Percentiles rank a stretch among this genome's conserved stretches.
Conservation (phyloP, 257 asterid genomes). For the Plantago ovata region DNA sequence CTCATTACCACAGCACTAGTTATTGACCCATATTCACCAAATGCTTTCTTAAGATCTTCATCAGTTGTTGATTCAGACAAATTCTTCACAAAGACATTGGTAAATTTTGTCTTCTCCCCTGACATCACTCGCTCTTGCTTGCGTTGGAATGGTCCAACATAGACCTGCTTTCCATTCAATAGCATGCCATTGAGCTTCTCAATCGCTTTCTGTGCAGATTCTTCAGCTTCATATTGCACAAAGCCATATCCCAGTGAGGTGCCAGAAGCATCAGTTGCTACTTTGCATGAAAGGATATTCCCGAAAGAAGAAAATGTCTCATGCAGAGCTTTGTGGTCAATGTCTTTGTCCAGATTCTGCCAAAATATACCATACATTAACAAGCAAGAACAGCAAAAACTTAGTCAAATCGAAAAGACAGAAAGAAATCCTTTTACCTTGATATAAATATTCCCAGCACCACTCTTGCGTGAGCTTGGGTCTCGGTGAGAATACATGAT, state of each 20-base stretch:
- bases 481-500: conserved; percentile 85
- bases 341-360: conserved; percentile 88
- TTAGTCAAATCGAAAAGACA: background rate
- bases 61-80: conserved; percentile 68
- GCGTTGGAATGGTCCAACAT: conserved; percentile 79
- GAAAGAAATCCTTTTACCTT: conserved; percentile 44
- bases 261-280: conserved; percentile 67
- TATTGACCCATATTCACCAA: conserved; percentile 66
- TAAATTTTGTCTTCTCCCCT: conserved; percentile 57
- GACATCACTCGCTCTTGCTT: conserved; percentile 83
- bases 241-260: conserved; percentile 87
- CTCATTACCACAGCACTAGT: conserved; percentile 76
- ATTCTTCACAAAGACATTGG: conserved; percentile 84
- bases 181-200: conserved; percentile 87
- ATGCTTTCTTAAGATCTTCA: conserved; percentile 58
- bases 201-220: conserved; percentile 80
- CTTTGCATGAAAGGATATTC: conserved; percentile 75
- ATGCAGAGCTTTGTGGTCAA: conserved; percentile 85
- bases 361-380: conserved; percentile 4
- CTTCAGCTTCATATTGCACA: conserved; percentile 81
- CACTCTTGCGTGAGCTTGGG: conserved; percentile 74
- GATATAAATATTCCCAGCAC: conserved; percentile 78
- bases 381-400: background rate
- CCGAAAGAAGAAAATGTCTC: conserved; percentile 89
- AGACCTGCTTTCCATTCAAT: conserved; percentile 82